Percentiles rank a stretch among this genome's conserved stretches.
These are phyloP conservation scores for Neurospora sp. DNA, from an alignment of 495 filamentous ascomycete genomes.

Conservation along the genomic window DNA sequence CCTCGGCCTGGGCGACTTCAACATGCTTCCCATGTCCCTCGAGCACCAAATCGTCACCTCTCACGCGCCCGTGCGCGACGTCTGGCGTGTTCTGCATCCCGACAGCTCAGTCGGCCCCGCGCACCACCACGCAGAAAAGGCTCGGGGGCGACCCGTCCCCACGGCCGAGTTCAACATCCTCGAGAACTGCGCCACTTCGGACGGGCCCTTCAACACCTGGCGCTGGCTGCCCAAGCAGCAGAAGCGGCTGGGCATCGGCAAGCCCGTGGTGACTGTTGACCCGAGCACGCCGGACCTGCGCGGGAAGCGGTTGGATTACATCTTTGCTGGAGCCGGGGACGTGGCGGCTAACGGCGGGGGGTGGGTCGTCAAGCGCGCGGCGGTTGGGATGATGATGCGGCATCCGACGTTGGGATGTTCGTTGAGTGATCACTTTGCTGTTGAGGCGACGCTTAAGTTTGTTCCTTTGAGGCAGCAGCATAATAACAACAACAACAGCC, in stretches of 20 bases:
- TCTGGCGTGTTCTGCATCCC: constrained; percentile 72
- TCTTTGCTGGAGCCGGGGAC: constrained; percentile 49
- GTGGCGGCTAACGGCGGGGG: constrained; percentile 20
- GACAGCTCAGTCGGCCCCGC: constrained; percentile 67
- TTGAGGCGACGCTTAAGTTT: constrained; percentile 56
- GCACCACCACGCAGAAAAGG: constrained; percentile 51
- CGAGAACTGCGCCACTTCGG: constrained; percentile 80
- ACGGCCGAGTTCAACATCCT: constrained; percentile 64
- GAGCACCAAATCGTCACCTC: constrained; percentile 76
- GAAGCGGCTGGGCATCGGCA: constrained; percentile 43
- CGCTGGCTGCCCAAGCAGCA: constrained; percentile 63
- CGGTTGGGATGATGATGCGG: constrained; percentile 71
- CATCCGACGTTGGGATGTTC: constrained; percentile 77
- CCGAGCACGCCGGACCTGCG: constrained; percentile 52
- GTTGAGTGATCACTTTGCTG: constrained; percentile 86
- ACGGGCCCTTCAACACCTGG: constrained; percentile 85
- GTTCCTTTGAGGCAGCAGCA: constrained; percentile 10
- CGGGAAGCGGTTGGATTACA: constrained; percentile 89
- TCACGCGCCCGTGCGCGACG: constrained; percentile 69
- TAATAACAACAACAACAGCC: neutral
- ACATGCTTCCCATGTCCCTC: constrained; percentile 81
- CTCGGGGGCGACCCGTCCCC: constrained; percentile 45
- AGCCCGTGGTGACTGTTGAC: constrained; percentile 39
- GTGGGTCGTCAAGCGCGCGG: constrained; percentile 59
- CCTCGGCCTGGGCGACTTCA: constrained; percentile 85